Evolutionary conservation across 2,329 filamentous ascomycete genomes (phyloP).

Genomic region (Beauveria sp.): DNA sequence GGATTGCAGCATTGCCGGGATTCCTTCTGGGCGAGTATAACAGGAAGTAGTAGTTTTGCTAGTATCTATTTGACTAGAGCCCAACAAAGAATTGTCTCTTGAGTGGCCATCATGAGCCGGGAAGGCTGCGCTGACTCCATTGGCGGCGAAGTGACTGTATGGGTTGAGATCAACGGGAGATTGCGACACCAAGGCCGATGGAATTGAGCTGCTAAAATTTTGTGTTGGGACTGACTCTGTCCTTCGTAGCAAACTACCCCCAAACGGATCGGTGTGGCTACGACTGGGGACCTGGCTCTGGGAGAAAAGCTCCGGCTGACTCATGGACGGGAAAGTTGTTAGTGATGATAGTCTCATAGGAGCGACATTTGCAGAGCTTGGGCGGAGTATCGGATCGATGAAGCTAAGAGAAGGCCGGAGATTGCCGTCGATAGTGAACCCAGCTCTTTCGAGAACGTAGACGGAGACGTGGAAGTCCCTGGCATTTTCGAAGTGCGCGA

Average conservation of each 20-base stretch:
- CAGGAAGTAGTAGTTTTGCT: background rate
- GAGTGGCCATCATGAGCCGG: background rate
- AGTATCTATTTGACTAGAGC: no score
- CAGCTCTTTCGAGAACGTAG: slow-evolving; percentile 24
- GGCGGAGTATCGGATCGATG: background rate
- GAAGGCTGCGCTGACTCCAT: background rate
- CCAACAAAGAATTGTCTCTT: background rate
- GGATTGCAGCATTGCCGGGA: no score
- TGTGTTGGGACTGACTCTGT: background rate
- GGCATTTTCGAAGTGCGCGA: slow-evolving; percentile 21
- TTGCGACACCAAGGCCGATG: background rate
- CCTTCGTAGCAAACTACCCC: background rate
- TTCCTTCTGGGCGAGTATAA: background rate
- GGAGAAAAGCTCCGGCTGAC: background rate
- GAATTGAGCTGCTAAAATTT: background rate
- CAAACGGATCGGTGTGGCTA: background rate
- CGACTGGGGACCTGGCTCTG: background rate
- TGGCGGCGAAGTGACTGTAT: background rate
- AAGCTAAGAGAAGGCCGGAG: background rate
- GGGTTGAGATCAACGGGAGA: background rate
- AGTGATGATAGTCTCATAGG: slow-evolving; percentile 4
- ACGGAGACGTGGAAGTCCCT: slow-evolving; percentile 26
- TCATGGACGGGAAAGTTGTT: background rate
- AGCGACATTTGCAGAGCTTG: background rate
- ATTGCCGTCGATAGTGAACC: slow-evolving; percentile 19